Evolutionary conservation across 177 flowering plant species (phyloP).

Genomic region (Vitis hybrid): DNA sequence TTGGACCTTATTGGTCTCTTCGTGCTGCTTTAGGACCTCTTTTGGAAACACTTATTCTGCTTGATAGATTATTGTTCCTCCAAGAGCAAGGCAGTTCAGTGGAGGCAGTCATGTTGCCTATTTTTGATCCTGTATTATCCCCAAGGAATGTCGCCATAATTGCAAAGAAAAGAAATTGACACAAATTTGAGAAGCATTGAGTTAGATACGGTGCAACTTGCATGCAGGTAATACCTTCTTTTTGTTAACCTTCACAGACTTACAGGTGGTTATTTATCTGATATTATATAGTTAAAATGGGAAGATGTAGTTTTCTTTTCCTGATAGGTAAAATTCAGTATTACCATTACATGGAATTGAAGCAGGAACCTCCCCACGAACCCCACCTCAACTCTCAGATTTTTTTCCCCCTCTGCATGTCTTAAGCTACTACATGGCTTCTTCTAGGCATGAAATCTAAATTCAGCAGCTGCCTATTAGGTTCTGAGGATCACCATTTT

Average conservation of each 20-base stretch:
- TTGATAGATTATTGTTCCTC: conserved; percentile 80
- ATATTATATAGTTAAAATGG: no score
- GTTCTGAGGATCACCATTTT: no score
- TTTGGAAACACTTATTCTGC: conserved; percentile 76
- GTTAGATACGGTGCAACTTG: background rate
- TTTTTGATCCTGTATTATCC: conserved; percentile 77
- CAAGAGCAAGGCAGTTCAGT: conserved; percentile 63
- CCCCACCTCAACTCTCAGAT: no score
- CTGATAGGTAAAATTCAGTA: no score
- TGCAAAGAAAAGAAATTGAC: conserved; percentile 46
- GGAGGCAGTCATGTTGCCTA: conserved; percentile 58
- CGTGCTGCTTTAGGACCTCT: conserved; percentile 82
- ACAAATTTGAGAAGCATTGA: background rate
- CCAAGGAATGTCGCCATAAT: conserved; percentile 85
- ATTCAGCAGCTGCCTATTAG: no score
- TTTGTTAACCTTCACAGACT: background rate
- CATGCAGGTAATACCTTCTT: background rate
- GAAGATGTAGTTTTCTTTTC: no score
- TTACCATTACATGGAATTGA: no score
- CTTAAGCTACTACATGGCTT: no score
- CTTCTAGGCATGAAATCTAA: no score
- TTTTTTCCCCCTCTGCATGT: no score
- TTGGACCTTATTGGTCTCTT: conserved; percentile 88
- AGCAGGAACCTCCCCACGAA: no score
- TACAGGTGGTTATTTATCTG: no score